phyloP scores from a whole-genome alignment of 495 filamentous ascomycete genomes.

The Glutinoglossum americanum region DNA sequence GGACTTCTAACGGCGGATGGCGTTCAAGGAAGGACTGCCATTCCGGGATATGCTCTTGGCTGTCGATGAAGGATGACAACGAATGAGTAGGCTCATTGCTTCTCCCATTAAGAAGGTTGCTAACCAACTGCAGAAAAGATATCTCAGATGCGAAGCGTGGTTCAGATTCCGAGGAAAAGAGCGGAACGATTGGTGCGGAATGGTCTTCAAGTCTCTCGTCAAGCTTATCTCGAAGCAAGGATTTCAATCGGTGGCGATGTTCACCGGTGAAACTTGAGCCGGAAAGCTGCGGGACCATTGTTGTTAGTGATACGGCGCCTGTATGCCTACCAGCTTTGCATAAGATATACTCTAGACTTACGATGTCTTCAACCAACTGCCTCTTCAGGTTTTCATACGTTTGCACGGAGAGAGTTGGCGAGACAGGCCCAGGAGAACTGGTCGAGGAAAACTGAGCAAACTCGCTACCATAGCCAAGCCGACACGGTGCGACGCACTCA shows the following conservation, averaged over 20 bases:
- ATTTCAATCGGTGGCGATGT: background rate
- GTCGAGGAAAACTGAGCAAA: background rate
- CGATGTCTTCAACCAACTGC: background rate
- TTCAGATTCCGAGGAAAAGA: background rate
- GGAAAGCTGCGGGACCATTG: background rate
- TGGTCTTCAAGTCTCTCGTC: background rate
- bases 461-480: background rate
- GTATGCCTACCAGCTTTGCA: background rate
- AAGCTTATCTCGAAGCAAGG: background rate
- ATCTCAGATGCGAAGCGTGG: background rate
- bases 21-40: background rate
- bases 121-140: background rate
- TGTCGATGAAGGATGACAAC: conserved; percentile 1
- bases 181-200: background rate
- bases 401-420: background rate
- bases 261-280: background rate
- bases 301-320: background rate
- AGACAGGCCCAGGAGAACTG: background rate
- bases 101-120: background rate
- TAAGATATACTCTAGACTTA: background rate
- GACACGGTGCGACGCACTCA: background rate
- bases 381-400: background rate
- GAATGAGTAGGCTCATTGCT: background rate
- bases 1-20: background rate
- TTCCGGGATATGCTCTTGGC: background rate